phyloP scores from a whole-genome alignment of 768 basidiomycete species.

The Lactarius tabidus region DNA sequence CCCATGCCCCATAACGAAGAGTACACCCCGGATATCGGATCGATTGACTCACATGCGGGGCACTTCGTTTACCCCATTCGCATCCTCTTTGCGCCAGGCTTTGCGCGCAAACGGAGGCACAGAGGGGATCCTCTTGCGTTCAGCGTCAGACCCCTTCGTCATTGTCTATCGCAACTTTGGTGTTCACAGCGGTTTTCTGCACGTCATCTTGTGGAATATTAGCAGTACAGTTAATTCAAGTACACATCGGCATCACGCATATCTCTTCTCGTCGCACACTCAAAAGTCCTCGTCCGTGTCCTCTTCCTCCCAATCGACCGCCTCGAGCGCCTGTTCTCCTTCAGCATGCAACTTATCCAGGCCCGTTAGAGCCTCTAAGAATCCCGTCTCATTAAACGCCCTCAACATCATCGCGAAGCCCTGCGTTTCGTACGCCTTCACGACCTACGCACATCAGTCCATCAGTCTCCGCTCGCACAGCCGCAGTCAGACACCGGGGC shows the following conservation, averaged over 20 bases:
- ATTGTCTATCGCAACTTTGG: too few species aligned
- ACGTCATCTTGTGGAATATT: background rate
- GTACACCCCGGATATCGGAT: too few species aligned
- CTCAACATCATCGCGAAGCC: constrained; percentile 76
- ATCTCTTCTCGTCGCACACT: constrained; percentile 31
- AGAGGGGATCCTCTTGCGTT: too few species aligned
- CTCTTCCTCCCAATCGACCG: constrained; percentile 47
- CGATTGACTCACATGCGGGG: too few species aligned
- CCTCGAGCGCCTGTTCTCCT: constrained; percentile 47
- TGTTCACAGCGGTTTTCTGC: too few species aligned
- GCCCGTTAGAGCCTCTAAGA: constrained; percentile 51
- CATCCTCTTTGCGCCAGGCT: too few species aligned
- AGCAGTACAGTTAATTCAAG: background rate
- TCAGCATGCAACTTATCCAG: constrained; percentile 52
- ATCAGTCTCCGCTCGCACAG: background rate
- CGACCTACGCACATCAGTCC: constrained; percentile 45
- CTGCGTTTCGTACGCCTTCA: constrained; percentile 74
- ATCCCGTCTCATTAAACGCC: constrained; percentile 88
- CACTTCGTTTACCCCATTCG: too few species aligned
- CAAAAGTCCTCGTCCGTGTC: constrained; percentile 34
- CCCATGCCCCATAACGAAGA: too few species aligned
- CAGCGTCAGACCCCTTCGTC: too few species aligned
- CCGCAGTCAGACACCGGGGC: background rate
- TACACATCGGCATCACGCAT: background rate
- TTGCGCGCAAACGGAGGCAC: too few species aligned